These are phyloP conservation scores for Schizonepeta tenuifolia DNA, from an alignment of 257 asterid species.

Conservation along the genomic window DNA sequence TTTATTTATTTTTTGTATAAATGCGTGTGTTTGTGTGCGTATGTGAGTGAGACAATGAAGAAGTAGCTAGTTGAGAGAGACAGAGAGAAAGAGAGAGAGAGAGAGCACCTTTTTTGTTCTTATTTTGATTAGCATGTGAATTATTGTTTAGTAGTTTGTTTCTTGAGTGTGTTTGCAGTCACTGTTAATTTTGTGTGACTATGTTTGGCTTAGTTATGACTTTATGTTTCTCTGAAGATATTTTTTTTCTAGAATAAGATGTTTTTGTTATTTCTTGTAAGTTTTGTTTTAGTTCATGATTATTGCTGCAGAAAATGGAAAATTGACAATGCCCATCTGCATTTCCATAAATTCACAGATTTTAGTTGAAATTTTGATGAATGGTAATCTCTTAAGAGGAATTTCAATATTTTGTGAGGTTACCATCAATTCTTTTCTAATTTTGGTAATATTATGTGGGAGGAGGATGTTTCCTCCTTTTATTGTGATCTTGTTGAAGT, in stretches of 20 bases:
- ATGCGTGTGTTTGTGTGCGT: no score
- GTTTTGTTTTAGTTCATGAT: background rate
- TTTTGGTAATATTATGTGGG: background rate
- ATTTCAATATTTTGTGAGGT: background rate
- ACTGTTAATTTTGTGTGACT: slow-evolving; percentile 7
- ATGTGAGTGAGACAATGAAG: background rate
- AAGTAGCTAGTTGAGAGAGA: background rate
- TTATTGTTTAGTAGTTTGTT: background rate
- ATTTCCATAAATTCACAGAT: background rate
- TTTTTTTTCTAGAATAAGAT: background rate
- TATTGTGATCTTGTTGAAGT: background rate
- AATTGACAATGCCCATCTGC: background rate
- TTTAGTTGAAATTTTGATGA: background rate
- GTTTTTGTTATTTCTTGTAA: background rate
- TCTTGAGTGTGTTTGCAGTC: background rate
- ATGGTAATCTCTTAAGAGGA: no score
- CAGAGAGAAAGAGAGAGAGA: background rate
- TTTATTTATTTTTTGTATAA: background rate
- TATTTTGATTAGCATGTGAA: background rate
- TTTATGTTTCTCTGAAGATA: background rate
- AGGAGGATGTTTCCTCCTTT: background rate
- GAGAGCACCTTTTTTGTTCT: background rate
- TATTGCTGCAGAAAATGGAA: background rate
- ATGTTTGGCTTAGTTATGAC: background rate
- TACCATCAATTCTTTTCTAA: background rate